Evolutionary conservation across 1,139 yeast genomes (phyloP), one percentile per base, ranked within the genome.

Genomic region (Yamadazyma siamensis): DNA sequence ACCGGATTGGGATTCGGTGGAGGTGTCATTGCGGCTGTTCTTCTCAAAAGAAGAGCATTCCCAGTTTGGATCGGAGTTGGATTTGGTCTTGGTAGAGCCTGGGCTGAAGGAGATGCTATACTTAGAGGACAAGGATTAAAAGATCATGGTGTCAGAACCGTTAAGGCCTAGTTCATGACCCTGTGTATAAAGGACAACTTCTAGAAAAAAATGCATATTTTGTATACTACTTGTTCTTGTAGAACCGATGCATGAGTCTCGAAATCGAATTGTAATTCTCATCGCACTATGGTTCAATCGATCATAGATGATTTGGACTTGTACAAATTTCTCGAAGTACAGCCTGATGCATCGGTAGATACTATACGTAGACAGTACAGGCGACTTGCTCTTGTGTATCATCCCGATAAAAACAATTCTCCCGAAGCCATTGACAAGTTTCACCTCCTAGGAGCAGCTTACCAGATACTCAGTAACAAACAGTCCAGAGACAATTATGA

Each of bases 31-130:
- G 84, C 94, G 23, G 86, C 96, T n/a, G 94, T 89, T 29, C 65
- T 94, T 40, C 91, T 91, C 71, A 85, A 75, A 60, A 86, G 97
- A 72, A 82, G 97, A 65, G 75, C 95, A 5, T 91, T 87, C 77
- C 97, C 97, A 33, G 96, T 89, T 27, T 89, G 96, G 95, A 63
- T 89, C 39, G 97, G 97, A 44, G 65, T 87, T 46, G 98, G 97
- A 24, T 89, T 91, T 50, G 98, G 98, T 43, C 74, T 89, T 41
- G 98, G 98, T 45, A 83, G 96, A 68, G 96, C 96, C 32, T 91
- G 88, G 62, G 79, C 97, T 41, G 98, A 91, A 69, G 98, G 97
- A 40, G 97, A 91, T 56, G 94, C 96, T 42, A 84, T 89, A 37
- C 89, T 91, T 75, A 82, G 97, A 65, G 75, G 85, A 15, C 7